Evolutionary conservation across 2,329 filamentous ascomycete species (phyloP), one percentile per base, ranked within the genome.

Genomic region (Cryphonectria nitschkei): DNA sequence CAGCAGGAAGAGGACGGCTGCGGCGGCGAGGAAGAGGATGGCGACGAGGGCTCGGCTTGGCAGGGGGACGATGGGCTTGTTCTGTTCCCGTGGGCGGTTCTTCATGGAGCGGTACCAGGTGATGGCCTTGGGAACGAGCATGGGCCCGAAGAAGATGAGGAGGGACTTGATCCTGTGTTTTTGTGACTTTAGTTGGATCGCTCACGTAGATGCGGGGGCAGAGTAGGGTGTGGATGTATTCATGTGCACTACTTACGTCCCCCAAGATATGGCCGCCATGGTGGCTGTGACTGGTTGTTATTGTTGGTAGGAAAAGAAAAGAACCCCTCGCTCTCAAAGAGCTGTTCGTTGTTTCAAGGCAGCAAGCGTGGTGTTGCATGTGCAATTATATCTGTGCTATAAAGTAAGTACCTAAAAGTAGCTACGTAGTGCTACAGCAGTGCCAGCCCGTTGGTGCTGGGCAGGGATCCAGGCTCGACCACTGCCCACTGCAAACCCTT

Each of bases 121-220:
- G 70, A 94, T 82, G 70, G 86, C 84, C 76, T 89, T 89, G 67
- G 92, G 91, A 54, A 95, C 80, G 74, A 95, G 83, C 74, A 93
- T 84, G 43, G 93, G 93, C 2, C 90, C 93, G 78, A 95, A 86
- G 82, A 90, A 86, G 77, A 90, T 79, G 76, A 85, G 78, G 74
- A 89, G 81, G 76, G 86, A 85, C 74, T 86, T 86, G 76, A 89
- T 82, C 68, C 85, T 88, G 74, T 68, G 64, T 68, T 73, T 50
- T 73, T 50, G 46, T 50, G 8, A 74, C 71, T 26, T 68, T 63
- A 64, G 43, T 16, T 39, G 68, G 68, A 69, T 29, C 67, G 64
- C 37, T 8, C 37, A 16, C 11, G n/a, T 6, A 19, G 14, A 14
- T 22, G 34, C 5, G 60, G 60, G 4, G 26, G 5, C 9, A n/a